Conservation (phyloP, 2,329 filamentous ascomycete genomes). For the Paraconiothyrium sp. region DNA sequence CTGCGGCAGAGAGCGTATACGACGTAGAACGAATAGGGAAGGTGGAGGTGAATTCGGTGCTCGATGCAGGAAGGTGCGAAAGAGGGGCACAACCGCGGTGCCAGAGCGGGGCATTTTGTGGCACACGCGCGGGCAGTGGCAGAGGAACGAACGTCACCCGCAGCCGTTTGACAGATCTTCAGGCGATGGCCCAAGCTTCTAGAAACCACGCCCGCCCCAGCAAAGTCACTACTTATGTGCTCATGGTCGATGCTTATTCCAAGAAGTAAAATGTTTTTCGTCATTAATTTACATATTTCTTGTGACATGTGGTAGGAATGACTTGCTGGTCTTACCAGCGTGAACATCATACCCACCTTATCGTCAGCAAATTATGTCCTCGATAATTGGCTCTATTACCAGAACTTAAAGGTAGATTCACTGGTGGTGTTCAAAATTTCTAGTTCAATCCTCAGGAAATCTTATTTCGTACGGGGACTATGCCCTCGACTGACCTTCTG, state of each 20-base stretch:
- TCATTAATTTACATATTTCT: too few species aligned
- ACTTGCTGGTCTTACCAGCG: too few species aligned
- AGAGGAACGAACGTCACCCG: conserved; percentile 11
- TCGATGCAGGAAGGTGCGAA: conserved; percentile 20
- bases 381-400: background rate
- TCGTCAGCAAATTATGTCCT: background rate
- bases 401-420: background rate
- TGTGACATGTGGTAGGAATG: too few species aligned
- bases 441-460: too few species aligned
- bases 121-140: conserved; percentile 12
- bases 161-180: conserved; percentile 4
- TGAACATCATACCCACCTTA: background rate
- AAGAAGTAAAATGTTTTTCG: too few species aligned
- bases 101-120: conserved; percentile 27
- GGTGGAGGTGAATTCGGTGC: conserved; percentile 24
- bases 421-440: too few species aligned
- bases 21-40: conserved; percentile 40
- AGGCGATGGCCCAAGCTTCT: conserved; percentile 11
- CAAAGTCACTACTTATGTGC: background rate
- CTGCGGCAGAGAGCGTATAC: conserved; percentile 14
- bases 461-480: too few species aligned
- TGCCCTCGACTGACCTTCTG: too few species aligned
- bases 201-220: background rate
- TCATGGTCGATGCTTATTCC: background rate
- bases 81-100: conserved; percentile 22